A percentile compares a stretch with the other conserved stretches of the same genome.
Evolutionary conservation across 2,329 filamentous ascomycete species (phyloP).

Genomic region (Dactylellina haptotyla): DNA sequence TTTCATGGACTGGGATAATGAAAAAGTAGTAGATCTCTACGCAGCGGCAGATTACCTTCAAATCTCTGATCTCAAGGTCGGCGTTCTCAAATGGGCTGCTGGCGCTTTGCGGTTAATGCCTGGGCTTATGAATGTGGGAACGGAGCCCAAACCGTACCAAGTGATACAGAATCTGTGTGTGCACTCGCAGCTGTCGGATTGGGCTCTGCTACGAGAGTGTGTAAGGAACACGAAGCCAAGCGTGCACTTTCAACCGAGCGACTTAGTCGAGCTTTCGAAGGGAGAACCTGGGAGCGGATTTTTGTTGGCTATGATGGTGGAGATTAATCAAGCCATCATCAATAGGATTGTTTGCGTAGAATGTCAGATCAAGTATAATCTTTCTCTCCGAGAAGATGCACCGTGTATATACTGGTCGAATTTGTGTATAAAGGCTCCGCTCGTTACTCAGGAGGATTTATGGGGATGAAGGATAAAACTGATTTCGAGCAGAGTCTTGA

Average conservation of each 20-base stretch:
- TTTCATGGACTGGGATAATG: no score
- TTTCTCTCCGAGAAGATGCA: no score
- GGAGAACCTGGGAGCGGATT: background rate
- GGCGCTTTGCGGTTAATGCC: background rate
- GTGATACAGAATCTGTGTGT: background rate
- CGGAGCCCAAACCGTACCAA: background rate
- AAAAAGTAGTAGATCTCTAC: no score
- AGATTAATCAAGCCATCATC: background rate
- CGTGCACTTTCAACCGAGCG: background rate
- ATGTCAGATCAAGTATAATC: background rate
- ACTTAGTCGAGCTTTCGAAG: background rate
- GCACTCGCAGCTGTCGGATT: background rate
- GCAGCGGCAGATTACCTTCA: slow-evolving; percentile 7
- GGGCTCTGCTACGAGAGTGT: background rate
- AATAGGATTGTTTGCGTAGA: background rate
- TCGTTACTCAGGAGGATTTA: no score
- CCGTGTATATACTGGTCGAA: no score
- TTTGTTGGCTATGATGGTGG: background rate
- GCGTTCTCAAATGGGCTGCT: background rate
- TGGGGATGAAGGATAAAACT: no score
- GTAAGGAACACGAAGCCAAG: background rate
- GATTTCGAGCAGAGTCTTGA: no score
- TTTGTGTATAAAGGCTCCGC: no score
- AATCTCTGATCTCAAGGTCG: background rate
- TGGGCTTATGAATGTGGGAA: background rate